Percentiles rank a stretch among this genome's conserved stretches.
These are phyloP conservation scores for Blastomyces emzantsi DNA, from an alignment of 2,329 filamentous ascomycete genomes.

Conservation along the genomic window DNA sequence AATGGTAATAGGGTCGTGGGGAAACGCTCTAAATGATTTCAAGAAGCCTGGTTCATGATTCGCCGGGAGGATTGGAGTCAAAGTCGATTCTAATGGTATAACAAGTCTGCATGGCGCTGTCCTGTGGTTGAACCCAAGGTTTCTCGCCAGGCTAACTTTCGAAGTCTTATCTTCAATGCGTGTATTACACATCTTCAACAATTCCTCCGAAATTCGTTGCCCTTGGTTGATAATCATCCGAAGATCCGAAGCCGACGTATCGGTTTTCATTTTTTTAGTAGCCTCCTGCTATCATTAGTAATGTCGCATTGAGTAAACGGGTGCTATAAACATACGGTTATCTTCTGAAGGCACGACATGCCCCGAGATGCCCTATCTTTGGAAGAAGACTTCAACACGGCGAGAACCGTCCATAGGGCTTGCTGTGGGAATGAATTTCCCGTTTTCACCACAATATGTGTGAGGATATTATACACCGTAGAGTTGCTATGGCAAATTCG, in stretches of 20 bases:
- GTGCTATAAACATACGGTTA: constrained; percentile 26
- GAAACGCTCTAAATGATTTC: constrained; percentile 73
- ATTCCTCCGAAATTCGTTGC: constrained; percentile 72
- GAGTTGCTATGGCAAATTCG: constrained; percentile 80
- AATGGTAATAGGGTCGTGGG: constrained; percentile 77
- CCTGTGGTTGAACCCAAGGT: constrained; percentile 78
- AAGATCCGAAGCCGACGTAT: constrained; percentile 47
- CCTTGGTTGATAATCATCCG: constrained; percentile 65
- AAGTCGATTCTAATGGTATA: constrained; percentile 75
- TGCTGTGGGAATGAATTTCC: constrained; percentile 81
- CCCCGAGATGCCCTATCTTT: constrained; percentile 56
- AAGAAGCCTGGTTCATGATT: constrained; percentile 56
- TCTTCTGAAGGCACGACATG: constrained; percentile 33
- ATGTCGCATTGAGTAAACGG: not conserved
- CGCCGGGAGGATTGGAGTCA: constrained; percentile 71
- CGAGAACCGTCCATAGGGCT: constrained; percentile 81
- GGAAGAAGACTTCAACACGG: constrained; percentile 72
- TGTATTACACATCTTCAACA: constrained; percentile 71
- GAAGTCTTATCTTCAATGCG: constrained; percentile 60
- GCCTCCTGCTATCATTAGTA: constrained; percentile 35
- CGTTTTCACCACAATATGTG: constrained; percentile 76
- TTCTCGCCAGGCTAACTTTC: constrained; percentile 64
- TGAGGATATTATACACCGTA: constrained; percentile 67
- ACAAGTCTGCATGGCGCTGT: constrained; percentile 74
- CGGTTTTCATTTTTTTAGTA: constrained; percentile 42